Base-by-base conservation (phyloP, 2,329 filamentous ascomycete genomes). In the Colletotrichum viniferum region DNA sequence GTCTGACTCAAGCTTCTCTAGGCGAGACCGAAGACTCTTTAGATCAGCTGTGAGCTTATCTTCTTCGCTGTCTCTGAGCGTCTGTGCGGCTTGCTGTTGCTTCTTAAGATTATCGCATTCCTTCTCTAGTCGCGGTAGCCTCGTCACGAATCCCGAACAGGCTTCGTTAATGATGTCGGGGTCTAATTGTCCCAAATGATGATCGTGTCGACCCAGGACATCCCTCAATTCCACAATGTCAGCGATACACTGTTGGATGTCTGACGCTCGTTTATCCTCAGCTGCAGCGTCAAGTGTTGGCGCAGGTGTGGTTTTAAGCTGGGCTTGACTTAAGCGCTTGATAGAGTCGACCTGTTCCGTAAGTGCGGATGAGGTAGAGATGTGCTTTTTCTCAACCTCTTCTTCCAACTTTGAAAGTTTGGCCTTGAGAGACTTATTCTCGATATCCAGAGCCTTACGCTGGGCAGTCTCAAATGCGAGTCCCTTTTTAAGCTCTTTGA, bases 151-250 rank as follows among this genome's bases (percentile, higher is more conserved):
- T 18, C 48, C 62, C 26, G 26, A 48, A 30, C 71, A 74, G 30
- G 63, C 69, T 9, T 73, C 61, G 65, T 34, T 71, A 32, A 67
- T 68, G n/a, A 71, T 56, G 4, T 60, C 69, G 38, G 66, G 30
- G 32, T 77, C 76, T 26, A 76, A 32, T 18, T 77, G 68, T 26
- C 68, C 76, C 10, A 77, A 69, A 13, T 74, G 67, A 4, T 18
- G 26, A 14, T 74, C 68, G 16, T 71, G 72, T 18, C 26, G 21
- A 14, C 18, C 18, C 24, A 61, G 14, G 10, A 36, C 32, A 21
- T 26, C n/a, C n/a, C 32, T 38, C 7, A 63, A 32, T 14, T n/a
- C 16, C 7, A 38, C 28, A 10, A 63, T 63, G 14, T 21, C 60
- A 6, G 13, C 26, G 21, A 58, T 10, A 58, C 55, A 58, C 26